Evolutionary conservation across 352 stramenopile species (phyloP).

Genomic region (Phytopythium chamaehyphon): DNA sequence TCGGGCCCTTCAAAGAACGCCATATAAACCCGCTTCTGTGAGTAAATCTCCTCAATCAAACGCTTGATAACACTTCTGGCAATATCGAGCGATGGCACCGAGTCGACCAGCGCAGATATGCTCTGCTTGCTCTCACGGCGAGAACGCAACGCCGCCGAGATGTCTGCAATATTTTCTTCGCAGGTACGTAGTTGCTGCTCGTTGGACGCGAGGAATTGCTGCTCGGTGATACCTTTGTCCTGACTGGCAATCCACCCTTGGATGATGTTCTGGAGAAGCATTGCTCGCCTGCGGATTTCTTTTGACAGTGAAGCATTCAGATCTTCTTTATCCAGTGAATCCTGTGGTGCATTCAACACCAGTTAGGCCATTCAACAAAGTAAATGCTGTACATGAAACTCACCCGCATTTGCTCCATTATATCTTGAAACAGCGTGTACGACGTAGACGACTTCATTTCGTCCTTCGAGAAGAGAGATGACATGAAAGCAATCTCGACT

Average conservation of each 20-base stretch:
- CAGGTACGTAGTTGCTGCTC: slow-evolving; percentile 46
- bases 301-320: slow-evolving; percentile 43
- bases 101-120: slow-evolving; percentile 34
- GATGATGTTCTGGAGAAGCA: slow-evolving; percentile 46
- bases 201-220: slow-evolving; percentile 50
- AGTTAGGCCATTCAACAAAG: neutral
- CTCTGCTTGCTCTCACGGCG: slow-evolving; percentile 14
- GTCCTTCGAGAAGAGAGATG: slow-evolving; percentile 28
- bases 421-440: slow-evolving; percentile 21
- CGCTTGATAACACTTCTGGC: slow-evolving; percentile 45
- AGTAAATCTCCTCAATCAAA: slow-evolving; percentile 50
- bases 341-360: slow-evolving; percentile 17
- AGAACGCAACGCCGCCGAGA: slow-evolving; percentile 35
- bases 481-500: slow-evolving; percentile 26
- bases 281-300: slow-evolving; percentile 43
- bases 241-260: slow-evolving; percentile 23
- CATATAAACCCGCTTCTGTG: slow-evolving; percentile 40
- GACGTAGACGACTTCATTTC: slow-evolving; percentile 21
- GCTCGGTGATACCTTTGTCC: slow-evolving; percentile 30
- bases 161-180: slow-evolving; percentile 56
- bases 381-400: slow-evolving; percentile 6
- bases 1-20: slow-evolving; percentile 24
- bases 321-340: slow-evolving; percentile 49
- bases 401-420: slow-evolving; percentile 44
- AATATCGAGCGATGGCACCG: slow-evolving; percentile 34